A percentile compares a stretch with the other conserved stretches of the same genome.
Conservation (phyloP, 306 rosid genomes). For the Alnus rubra region DNA sequence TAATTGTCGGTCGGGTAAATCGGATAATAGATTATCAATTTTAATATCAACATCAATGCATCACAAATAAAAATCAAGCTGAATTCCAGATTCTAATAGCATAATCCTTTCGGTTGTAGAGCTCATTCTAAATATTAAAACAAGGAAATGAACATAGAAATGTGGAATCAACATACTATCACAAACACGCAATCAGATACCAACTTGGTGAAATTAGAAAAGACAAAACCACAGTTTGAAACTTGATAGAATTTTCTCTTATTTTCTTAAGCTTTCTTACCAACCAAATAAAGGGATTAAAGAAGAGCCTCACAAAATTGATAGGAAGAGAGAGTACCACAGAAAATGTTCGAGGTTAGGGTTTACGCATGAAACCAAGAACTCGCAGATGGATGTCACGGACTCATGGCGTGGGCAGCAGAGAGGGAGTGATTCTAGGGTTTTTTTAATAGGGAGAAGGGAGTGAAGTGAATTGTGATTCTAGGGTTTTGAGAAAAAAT, state of each 20-base stretch:
- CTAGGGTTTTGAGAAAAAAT: too few species aligned
- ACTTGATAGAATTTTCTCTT: background rate
- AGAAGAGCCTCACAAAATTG: background rate
- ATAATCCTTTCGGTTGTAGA: background rate
- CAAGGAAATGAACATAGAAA: background rate
- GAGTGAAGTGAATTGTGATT: too few species aligned
- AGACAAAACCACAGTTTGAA: background rate
- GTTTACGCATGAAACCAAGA: background rate
- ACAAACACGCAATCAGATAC: background rate
- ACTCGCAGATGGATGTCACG: too few species aligned
- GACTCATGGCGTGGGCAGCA: too few species aligned
- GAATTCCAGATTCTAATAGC: background rate
- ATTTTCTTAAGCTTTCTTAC: background rate
- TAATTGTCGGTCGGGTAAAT: too few species aligned
- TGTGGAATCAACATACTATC: background rate
- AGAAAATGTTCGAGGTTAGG: background rate
- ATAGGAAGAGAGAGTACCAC: background rate
- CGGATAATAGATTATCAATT: background rate
- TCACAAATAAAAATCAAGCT: background rate
- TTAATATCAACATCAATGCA: background rate
- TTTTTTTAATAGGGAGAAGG: too few species aligned
- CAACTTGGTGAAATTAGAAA: background rate
- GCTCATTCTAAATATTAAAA: background rate
- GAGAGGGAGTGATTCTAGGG: too few species aligned
- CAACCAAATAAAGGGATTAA: background rate